Conservation (phyloP, 257 asterid species). For the Cordia subcordata region DNA sequence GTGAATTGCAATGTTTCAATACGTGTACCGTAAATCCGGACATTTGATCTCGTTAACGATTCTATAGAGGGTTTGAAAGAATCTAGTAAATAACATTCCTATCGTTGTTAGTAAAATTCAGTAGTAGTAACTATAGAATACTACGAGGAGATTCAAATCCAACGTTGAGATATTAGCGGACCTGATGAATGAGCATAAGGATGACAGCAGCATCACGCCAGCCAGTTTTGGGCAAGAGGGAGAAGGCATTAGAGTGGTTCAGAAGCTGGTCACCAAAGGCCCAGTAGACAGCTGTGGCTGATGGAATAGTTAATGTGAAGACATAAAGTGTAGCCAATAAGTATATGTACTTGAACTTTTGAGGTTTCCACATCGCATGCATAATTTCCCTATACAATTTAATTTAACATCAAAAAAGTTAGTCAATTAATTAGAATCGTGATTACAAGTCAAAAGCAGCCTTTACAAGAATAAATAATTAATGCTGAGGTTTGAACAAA, state of each 20-base stretch:
- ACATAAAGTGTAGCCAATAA: conserved; percentile 76
- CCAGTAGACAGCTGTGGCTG: conserved; percentile 93
- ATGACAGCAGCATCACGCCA: conserved; percentile 91
- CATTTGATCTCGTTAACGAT: too few relatives aligned
- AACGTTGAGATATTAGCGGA: conserved; percentile 10
- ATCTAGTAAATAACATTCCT: too few relatives aligned
- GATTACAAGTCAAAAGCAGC: not conserved
- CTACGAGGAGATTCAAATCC: too few relatives aligned
- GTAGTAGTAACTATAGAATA: too few relatives aligned
- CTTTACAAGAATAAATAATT: too few relatives aligned
- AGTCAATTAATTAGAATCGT: not conserved
- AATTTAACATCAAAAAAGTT: not conserved
- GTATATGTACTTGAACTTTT: conserved; percentile 85
- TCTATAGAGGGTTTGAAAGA: too few relatives aligned
- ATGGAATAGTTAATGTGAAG: conserved; percentile 83
- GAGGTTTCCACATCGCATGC: conserved; percentile 99
- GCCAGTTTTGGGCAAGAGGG: conserved; percentile 57
- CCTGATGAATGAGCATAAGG: conserved; percentile 96
- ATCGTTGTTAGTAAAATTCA: not conserved
- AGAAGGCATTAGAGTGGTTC: conserved; percentile 73
- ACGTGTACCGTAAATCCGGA: too few relatives aligned
- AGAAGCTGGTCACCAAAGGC: conserved; percentile 87
- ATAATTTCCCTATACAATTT: conserved; percentile 81
- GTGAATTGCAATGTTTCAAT: too few relatives aligned
- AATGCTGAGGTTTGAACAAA: too few relatives aligned